Base-by-base conservation (phyloP, 2,329 filamentous ascomycete species). In the Claviceps sp. region DNA sequence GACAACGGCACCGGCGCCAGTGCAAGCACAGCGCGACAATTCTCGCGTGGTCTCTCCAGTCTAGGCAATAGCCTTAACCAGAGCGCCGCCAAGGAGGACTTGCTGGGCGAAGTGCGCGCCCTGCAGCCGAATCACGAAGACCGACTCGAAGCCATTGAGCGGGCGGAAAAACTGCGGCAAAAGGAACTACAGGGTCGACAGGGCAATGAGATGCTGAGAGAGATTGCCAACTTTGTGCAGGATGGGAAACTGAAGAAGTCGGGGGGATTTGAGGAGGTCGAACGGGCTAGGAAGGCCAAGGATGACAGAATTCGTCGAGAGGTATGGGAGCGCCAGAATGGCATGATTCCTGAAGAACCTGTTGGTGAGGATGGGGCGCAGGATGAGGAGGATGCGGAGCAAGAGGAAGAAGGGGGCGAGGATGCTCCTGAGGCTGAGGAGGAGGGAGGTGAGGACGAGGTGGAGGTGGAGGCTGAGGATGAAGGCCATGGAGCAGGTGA, bases 191-290 rank as follows among this genome's bases (percentile, higher is more conserved):
- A 88, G 64, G 83, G 74, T 55, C 79, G 93, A 2, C 76, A 75
- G 26, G 86, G 84, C 38, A 86, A 88, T 59, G 75, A 77, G 34
- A 84, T 98, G 62, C 88, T 86, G 65, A 86, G 86, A 59, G 93
- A 98, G 66, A 78, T 98, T 8, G 79, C 81, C 16, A 77, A 70
- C 36, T 98, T 97, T 63, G 91, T 97, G 1, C 79, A 86, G 57
- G 88, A 95, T 61, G 88, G 88, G 53, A 93, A 86, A 67, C 72
- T 98, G 58, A 97, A 95, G 77, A 97, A 97, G 76, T 90, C 86
- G 14, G 93, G 93, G 42, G 93, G 93, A 0, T 84, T 95, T 48
- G 93, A 97, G 66, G 93, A 98, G 69, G 85, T 90, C 0, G 93
- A 98, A 69, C 78, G 93, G 50, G 75, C 88, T 45, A 77, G 93